Conservation (phyloP, 768 basidiomycete genomes). For the Mycena leptocephala region DNA sequence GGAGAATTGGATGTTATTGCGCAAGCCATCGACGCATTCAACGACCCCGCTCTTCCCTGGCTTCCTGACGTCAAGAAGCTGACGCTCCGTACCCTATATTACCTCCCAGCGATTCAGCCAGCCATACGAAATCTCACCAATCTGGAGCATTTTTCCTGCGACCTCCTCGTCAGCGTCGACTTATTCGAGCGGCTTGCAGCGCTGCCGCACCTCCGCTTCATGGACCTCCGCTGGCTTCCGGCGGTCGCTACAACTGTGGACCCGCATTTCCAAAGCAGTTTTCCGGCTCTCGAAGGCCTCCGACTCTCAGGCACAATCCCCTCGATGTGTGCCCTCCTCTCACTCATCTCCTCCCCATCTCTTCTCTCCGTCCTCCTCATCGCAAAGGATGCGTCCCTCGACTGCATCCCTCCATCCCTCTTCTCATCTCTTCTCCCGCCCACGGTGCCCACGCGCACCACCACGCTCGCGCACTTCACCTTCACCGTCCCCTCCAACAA, state of each 20-base stretch:
- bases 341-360: constrained; percentile 25
- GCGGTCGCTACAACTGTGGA: background rate
- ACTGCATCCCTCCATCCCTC: background rate
- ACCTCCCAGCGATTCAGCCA: constrained; percentile 23
- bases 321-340: constrained; percentile 22
- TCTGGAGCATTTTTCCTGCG: constrained; percentile 33
- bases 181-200: constrained; percentile 19
- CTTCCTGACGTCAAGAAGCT: constrained; percentile 35
- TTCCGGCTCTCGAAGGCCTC: constrained; percentile 21
- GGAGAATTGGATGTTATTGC: constrained; percentile 18
- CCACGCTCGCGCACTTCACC: constrained; percentile 25
- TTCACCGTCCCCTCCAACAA: constrained; percentile 13
- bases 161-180: constrained; percentile 11
- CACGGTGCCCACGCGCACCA: constrained; percentile 11
- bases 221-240: constrained; percentile 28
- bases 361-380: constrained; percentile 25
- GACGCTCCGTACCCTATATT: constrained; percentile 31
- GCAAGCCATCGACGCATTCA: constrained; percentile 30
- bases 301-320: constrained; percentile 24
- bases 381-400: background rate
- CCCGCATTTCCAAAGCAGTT: constrained; percentile 2
- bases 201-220: constrained; percentile 30
- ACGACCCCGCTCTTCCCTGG: constrained; percentile 35
- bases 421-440: constrained; percentile 20
- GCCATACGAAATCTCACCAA: constrained; percentile 19